phyloP scores from a whole-genome alignment of 257 asterid species.

The Solanum chilense region DNA sequence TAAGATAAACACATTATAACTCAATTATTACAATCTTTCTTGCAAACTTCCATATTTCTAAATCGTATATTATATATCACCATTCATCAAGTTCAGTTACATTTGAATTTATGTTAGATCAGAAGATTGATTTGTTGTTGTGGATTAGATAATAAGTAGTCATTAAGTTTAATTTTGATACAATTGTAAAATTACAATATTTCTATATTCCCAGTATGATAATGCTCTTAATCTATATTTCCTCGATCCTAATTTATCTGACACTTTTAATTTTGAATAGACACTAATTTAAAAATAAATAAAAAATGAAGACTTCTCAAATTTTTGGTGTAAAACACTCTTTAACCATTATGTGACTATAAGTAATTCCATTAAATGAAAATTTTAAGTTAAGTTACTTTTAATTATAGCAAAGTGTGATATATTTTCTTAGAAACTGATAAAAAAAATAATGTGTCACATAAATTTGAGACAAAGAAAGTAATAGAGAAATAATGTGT shows the following conservation, averaged over 20 bases:
- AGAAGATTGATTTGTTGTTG: neutral
- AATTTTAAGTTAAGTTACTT: too few relatives aligned
- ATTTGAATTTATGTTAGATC: neutral
- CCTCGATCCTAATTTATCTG: neutral
- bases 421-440: neutral
- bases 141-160: neutral
- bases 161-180: neutral
- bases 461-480: neutral
- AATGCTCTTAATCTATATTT: neutral
- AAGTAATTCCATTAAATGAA: too few relatives aligned
- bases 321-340: neutral
- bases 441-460: neutral
- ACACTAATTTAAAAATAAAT: neutral
- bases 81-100: neutral
- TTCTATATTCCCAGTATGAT: neutral
- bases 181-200: neutral
- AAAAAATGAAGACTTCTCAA: neutral
- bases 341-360: too few relatives aligned
- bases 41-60: neutral
- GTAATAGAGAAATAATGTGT: neutral
- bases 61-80: neutral
- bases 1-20: neutral
- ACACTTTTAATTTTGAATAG: neutral
- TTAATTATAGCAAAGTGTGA: too few relatives aligned
- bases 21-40: neutral